A percentile compares a stretch with the other conserved stretches of the same genome.
Evolutionary conservation across 352 stramenopile genomes (phyloP).

Genomic region (Globisporangium yorkense): DNA sequence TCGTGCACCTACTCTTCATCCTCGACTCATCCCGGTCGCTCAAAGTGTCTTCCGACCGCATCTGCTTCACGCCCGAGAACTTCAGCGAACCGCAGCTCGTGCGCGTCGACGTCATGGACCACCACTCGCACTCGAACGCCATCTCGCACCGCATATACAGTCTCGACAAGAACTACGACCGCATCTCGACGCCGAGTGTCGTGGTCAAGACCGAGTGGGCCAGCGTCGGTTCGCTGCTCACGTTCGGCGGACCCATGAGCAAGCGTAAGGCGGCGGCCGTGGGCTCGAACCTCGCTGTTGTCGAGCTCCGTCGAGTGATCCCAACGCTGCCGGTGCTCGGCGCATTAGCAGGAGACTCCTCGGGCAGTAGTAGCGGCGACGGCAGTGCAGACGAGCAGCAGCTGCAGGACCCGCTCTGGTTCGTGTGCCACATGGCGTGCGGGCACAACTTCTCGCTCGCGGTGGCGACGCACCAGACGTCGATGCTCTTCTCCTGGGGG

Average conservation of each 20-base stretch:
- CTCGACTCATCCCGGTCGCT: slow-evolving; percentile 34
- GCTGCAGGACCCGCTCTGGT: slow-evolving; percentile 20
- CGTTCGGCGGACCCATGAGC: slow-evolving; percentile 34
- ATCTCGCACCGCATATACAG: slow-evolving; percentile 63
- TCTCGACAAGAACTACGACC: slow-evolving; percentile 60
- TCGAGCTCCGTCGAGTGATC: slow-evolving; percentile 29
- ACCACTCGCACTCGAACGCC: slow-evolving; percentile 32
- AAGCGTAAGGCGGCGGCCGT: slow-evolving; percentile 36
- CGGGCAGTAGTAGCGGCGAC: neutral
- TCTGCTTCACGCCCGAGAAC: slow-evolving; percentile 69
- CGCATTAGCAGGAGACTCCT: too few relatives aligned
- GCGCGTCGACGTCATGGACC: slow-evolving; percentile 48
- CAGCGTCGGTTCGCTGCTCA: slow-evolving; percentile 29
- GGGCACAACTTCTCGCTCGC: slow-evolving; percentile 60
- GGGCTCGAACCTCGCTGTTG: slow-evolving; percentile 18
- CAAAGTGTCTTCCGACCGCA: slow-evolving; percentile 51
- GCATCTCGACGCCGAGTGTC: slow-evolving; percentile 37
- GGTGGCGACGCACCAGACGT: slow-evolving; percentile 33
- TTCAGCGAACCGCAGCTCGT: slow-evolving; percentile 55
- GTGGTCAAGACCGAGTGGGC: slow-evolving; percentile 41
- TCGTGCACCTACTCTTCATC: slow-evolving; percentile 60
- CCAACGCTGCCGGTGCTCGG: neutral
- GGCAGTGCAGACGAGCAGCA: too few relatives aligned
- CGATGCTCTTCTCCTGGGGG: slow-evolving; percentile 44
- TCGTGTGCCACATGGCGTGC: slow-evolving; percentile 47